Percentiles rank a stretch among this genome's conserved stretches.
These are phyloP conservation scores for Saccharomycopsis phalli DNA, from an alignment of 1,139 yeast genomes.

Conservation along the genomic window DNA sequence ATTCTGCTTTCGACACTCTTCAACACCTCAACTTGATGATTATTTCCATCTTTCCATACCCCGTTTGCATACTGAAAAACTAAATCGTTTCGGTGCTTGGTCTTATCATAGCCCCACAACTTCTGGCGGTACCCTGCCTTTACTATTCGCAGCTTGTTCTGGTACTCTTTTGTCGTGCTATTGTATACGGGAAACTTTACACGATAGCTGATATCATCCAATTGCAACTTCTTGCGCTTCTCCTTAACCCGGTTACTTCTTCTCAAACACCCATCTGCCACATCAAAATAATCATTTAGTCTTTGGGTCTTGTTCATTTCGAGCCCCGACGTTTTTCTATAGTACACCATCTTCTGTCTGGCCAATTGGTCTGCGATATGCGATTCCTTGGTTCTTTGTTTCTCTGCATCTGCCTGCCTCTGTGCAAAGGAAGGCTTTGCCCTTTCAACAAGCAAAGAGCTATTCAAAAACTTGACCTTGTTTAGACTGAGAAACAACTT, in stretches of 20 bases:
- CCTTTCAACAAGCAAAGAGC: constrained; percentile 44
- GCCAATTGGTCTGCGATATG: background rate
- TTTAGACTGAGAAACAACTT: constrained; percentile 50
- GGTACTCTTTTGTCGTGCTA: constrained; percentile 25
- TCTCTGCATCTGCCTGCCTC: constrained; percentile 29
- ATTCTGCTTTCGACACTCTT: constrained; percentile 21
- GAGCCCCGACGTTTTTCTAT: constrained; percentile 1
- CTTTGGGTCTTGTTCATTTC: constrained; percentile 32
- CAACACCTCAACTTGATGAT: constrained; percentile 57
- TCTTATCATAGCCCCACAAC: constrained; percentile 84
- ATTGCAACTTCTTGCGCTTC: constrained; percentile 8
- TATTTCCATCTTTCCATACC: constrained; percentile 77
- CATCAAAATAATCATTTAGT: constrained; percentile 36
- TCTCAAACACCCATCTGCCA: constrained; percentile 59
- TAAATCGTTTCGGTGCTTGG: constrained; percentile 50
- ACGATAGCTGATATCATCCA: constrained; percentile 46
- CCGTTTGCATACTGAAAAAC: constrained; percentile 51
- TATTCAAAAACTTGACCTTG: constrained; percentile 70
- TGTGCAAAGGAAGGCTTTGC: constrained; percentile 32
- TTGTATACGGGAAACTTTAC: constrained; percentile 33
- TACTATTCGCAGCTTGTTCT: constrained; percentile 30
- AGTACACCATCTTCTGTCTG: background rate
- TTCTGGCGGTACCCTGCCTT: constrained; percentile 58
- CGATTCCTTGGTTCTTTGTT: constrained; percentile 23
- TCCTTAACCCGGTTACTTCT: constrained; percentile 41